Evolutionary conservation across 306 rosid genomes (phyloP).

Genomic region (Castanospermum australe): DNA sequence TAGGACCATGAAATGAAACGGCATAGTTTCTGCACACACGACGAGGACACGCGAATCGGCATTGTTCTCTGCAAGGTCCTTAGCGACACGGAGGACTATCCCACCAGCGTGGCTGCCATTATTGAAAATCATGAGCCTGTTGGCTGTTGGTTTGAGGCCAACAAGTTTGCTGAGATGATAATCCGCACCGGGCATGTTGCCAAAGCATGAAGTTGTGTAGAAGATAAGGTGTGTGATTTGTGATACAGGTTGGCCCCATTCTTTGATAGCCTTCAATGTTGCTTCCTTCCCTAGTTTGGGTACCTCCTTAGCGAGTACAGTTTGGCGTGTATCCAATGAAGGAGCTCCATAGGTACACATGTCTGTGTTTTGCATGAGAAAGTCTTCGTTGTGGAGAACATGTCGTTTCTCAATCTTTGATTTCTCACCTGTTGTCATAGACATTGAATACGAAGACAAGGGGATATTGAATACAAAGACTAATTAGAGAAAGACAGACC

Average conservation of each 20-base stretch:
- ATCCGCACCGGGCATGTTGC: not conserved
- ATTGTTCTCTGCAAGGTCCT: slow-evolving; percentile 2
- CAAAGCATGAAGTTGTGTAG: slow-evolving; percentile 7
- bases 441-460: not conserved
- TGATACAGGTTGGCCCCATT: slow-evolving; percentile 9
- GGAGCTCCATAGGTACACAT: not conserved
- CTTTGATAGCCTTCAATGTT: not conserved
- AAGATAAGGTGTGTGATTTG: slow-evolving; percentile 18
- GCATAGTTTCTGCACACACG: not conserved
- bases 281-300: slow-evolving; percentile 12
- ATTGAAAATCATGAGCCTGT: not conserved
- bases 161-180: not conserved
- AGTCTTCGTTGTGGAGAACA: not conserved
- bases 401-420: slow-evolving; percentile 10
- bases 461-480: not conserved
- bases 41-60: slow-evolving; percentile 15
- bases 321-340: not conserved
- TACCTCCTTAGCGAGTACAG: not conserved
- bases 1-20: not conserved
- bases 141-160: not conserved
- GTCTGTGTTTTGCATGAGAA: not conserved
- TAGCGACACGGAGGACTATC: not conserved
- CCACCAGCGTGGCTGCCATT: slow-evolving; percentile 1
- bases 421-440: not conserved
- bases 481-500: too few relatives aligned